phyloP scores from a whole-genome alignment of 1,284 basidiomycete genomes.

The Cryptococcus maquisensis region DNA sequence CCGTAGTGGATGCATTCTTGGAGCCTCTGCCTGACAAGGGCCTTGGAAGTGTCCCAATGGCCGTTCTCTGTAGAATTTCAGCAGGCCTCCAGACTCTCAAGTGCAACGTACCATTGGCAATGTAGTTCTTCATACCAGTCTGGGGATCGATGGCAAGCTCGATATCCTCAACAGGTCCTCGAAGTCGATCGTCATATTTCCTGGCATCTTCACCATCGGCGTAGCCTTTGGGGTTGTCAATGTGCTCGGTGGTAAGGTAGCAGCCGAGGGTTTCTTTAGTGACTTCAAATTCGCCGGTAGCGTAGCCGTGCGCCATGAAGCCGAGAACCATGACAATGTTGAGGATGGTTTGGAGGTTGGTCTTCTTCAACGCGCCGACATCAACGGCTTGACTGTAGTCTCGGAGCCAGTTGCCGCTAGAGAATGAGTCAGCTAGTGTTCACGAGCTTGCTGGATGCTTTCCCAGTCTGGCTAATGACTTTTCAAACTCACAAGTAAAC shows the following conservation, averaged over 20 bases:
- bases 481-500: slow-evolving; percentile 30
- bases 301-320: slow-evolving; percentile 76
- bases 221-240: slow-evolving; percentile 77
- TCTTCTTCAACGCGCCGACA: slow-evolving; percentile 71
- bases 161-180: slow-evolving; percentile 67
- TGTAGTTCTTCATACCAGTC: slow-evolving; percentile 95
- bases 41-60: slow-evolving; percentile 82
- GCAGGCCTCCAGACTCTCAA: background rate
- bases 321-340: slow-evolving; percentile 85
- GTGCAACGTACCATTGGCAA: slow-evolving; percentile 65
- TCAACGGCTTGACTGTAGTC: slow-evolving; percentile 79
- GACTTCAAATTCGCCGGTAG: slow-evolving; percentile 72
- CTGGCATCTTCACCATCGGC: slow-evolving; percentile 80
- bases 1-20: slow-evolving; percentile 63
- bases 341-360: slow-evolving; percentile 67
- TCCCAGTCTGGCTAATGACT: background rate
- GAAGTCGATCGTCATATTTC: slow-evolving; percentile 68
- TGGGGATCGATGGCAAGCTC: slow-evolving; percentile 82
- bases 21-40: slow-evolving; percentile 72
- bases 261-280: slow-evolving; percentile 79
- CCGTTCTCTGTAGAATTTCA: slow-evolving; percentile 55
- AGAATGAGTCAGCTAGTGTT: slow-evolving; percentile 50
- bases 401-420: slow-evolving; percentile 56
- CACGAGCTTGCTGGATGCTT: background rate
- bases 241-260: slow-evolving; percentile 85